Percentiles rank a stretch among this genome's conserved stretches.
Conservation (phyloP, 2,329 filamentous ascomycete species). For the Trichoderma sp. region DNA sequence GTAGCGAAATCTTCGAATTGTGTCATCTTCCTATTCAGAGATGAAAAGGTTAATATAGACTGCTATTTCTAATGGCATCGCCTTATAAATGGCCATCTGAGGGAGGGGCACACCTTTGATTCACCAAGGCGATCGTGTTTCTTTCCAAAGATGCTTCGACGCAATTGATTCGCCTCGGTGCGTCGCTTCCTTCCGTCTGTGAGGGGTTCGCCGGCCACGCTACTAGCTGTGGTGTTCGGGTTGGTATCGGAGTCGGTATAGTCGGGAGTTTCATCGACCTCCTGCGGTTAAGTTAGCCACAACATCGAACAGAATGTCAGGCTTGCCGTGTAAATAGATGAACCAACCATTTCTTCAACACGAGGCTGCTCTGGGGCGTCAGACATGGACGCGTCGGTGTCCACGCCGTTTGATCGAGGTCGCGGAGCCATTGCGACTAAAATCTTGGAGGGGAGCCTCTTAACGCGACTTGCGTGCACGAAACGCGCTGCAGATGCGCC, state of each 20-base stretch:
- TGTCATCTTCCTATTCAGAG: conserved; percentile 79
- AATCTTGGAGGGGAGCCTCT: conserved; percentile 42
- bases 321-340: background rate
- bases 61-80: background rate
- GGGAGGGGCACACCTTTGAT: conserved; percentile 68
- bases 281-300: conserved; percentile 40
- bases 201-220: conserved; percentile 73
- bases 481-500: conserved; percentile 48
- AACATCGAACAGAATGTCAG: background rate
- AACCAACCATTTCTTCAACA: conserved; percentile 54
- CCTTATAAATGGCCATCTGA: background rate
- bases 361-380: conserved; percentile 55
- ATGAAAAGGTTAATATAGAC: background rate
- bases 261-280: conserved; percentile 66
- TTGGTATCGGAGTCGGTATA: conserved; percentile 69
- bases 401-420: conserved; percentile 54
- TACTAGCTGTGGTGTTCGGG: conserved; percentile 75
- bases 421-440: conserved; percentile 56
- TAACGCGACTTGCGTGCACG: conserved; percentile 52
- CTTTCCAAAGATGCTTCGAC: conserved; percentile 89
- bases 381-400: conserved; percentile 64
- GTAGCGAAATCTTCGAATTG: conserved; percentile 90
- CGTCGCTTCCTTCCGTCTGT: conserved; percentile 81
- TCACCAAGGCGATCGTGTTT: conserved; percentile 92
- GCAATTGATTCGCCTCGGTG: conserved; percentile 83